phyloP scores from a whole-genome alignment of 1,284 basidiomycete genomes.

The Cronartium quercuum region DNA sequence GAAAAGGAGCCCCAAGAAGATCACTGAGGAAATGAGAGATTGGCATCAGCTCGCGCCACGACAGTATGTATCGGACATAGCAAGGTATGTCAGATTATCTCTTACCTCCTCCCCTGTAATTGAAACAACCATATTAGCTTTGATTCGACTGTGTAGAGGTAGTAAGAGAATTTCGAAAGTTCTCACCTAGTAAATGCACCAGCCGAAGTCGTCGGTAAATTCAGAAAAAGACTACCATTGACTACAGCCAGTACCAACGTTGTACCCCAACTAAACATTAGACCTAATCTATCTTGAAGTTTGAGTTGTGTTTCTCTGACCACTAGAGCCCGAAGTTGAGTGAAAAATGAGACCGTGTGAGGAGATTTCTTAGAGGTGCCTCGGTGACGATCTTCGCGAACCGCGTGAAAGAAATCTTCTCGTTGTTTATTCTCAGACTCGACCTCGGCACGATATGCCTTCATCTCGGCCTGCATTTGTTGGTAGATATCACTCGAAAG shows the following conservation, averaged over 20 bases:
- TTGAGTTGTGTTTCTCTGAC: conserved; percentile 53
- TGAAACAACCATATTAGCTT: conserved; percentile 71
- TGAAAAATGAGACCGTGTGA: conserved; percentile 72
- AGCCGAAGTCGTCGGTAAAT: conserved; percentile 43
- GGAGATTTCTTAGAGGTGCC: conserved; percentile 55
- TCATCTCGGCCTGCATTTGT: conserved; percentile 56
- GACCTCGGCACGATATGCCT: conserved; percentile 59
- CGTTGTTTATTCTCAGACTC: background rate
- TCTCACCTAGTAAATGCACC: conserved; percentile 55
- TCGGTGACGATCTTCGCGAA: background rate
- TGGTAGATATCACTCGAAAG: conserved; percentile 55
- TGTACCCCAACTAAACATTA: conserved; percentile 52
- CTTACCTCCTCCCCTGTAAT: too few species aligned
- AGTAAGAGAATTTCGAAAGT: conserved; percentile 62
- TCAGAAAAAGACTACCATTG: conserved; percentile 45
- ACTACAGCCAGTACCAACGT: conserved; percentile 44
- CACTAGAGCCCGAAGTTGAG: conserved; percentile 56
- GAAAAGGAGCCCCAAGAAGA: conserved; percentile 55
- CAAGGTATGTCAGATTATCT: too few species aligned
- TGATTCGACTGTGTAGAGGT: background rate
- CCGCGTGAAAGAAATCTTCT: background rate
- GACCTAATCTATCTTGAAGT: conserved; percentile 74
- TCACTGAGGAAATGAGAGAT: conserved; percentile 53
- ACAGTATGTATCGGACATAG: too few species aligned
- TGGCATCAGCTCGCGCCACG: background rate